Evolutionary conservation across 371 early-diverging fungal genomes (phyloP), one percentile per base, ranked within the genome.

Genomic region (Lichtheimia hyalospora): DNA sequence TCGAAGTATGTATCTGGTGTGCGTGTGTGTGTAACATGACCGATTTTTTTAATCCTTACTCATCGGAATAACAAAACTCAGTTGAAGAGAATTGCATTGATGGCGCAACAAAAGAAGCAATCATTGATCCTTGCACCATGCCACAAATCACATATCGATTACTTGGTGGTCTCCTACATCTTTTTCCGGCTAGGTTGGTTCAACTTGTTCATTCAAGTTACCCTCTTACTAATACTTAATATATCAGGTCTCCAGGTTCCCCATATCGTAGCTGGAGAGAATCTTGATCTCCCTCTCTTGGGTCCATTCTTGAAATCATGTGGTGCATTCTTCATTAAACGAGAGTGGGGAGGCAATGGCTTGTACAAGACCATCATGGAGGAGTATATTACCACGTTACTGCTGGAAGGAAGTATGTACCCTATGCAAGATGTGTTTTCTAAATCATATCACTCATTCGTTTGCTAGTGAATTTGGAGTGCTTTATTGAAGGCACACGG

Each of bases 71-170:
- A 18, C 20, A 41, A 23, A n/a, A 66, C 14, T 53, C 8, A 89
- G 90, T 61, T 92, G 28, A 81, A 82, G 58, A 61, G 84, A 46
- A 77, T 80, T 5, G 91, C 92, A n/a, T 64, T 82, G 44, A 63
- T 81, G 6, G 89, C 89, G 16, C 84, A 87, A 54, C 78, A 85
- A 60, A 83, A 86, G 49, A 82, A 85, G 50, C 77, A 90, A 54
- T 92, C 94, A 2, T 74, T 95, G 54, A 81, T 95, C 20, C 81
- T 93, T 46, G 65, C 92, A 59, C 95, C 95, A 23, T 92, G 86
- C 46, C 95, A 95, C 74, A 95, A 93, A 77, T 91, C 91, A 1
- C 95, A 95, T 63, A 82, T 95, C 52, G 95, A 95, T 71, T 95
- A 95, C 67, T 70, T 95, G n/a, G 92, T 93, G 18, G 82, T 93